These are phyloP conservation scores for Beauveria varroae DNA, from an alignment of 2,329 filamentous ascomycete species.

Conservation along the genomic window DNA sequence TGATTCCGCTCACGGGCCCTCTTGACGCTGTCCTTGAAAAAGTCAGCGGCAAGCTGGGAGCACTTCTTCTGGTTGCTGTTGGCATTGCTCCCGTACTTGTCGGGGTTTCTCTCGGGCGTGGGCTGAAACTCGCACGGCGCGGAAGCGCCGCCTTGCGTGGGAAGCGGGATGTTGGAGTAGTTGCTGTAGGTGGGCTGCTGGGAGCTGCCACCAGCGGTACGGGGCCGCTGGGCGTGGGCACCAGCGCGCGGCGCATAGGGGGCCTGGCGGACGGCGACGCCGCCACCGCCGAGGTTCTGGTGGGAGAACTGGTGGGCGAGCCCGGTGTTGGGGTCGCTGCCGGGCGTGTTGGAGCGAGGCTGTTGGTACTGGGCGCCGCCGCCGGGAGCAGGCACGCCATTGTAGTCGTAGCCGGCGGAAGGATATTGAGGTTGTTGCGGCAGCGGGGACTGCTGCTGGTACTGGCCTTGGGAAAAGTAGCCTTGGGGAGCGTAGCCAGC, in stretches of 20 bases:
- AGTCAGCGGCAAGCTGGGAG: slow-evolving; percentile 68
- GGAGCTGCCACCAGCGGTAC: slow-evolving; percentile 67
- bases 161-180: slow-evolving; percentile 60
- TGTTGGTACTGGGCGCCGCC: slow-evolving; percentile 33
- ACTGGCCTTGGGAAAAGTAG: slow-evolving; percentile 48
- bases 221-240: slow-evolving; percentile 68
- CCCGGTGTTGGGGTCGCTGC: slow-evolving; percentile 80
- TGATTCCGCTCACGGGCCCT: slow-evolving; percentile 90
- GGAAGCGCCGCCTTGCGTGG: slow-evolving; percentile 42
- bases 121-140: slow-evolving; percentile 67
- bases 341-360: slow-evolving; percentile 46
- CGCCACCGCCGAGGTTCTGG: slow-evolving; percentile 81
- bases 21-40: slow-evolving; percentile 98
- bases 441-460: slow-evolving; percentile 44
- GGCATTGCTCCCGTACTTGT: slow-evolving; percentile 60
- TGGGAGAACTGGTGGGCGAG: slow-evolving; percentile 95
- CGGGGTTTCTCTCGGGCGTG: slow-evolving; percentile 79
- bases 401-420: slow-evolving; percentile 38
- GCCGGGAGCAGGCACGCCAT: slow-evolving; percentile 34
- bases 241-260: slow-evolving; percentile 61
- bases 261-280: slow-evolving; percentile 60
- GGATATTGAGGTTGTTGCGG: slow-evolving; percentile 40
- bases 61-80: slow-evolving; percentile 67
- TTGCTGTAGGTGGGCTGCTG: slow-evolving; percentile 56
- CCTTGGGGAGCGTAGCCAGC: slow-evolving; percentile 20